A percentile compares a stretch with the other conserved stretches of the same genome.
phyloP scores from a whole-genome alignment of 116 monocot species.

The Iris pallida region DNA sequence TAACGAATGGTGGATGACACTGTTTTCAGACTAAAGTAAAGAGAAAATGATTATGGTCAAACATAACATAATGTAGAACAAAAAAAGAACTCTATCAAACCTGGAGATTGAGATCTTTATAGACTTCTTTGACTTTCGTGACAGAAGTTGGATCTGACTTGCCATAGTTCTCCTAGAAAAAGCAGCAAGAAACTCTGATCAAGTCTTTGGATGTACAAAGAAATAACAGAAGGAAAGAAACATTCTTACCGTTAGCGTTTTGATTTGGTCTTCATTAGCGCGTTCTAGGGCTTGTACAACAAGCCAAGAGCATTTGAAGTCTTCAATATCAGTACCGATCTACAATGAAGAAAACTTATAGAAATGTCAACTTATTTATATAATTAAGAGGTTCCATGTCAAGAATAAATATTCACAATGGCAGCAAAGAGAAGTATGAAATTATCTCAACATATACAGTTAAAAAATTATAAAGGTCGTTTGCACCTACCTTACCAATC shows the following conservation, averaged over 20 bases:
- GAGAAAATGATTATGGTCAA: not conserved
- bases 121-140: constrained; percentile 67
- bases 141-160: constrained; percentile 69
- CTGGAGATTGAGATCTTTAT: constrained; percentile 78
- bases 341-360: constrained; percentile 7
- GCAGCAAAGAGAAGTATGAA: not conserved
- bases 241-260: constrained; percentile 50
- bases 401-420: not conserved
- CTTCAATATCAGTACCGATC: constrained; percentile 99
- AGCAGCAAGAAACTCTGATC: constrained; percentile 1
- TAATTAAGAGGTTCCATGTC: constrained; percentile 1
- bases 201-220: not conserved
- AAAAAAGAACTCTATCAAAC: constrained; percentile 21
- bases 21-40: no score
- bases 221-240: not conserved
- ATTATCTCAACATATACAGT: not conserved
- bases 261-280: constrained; percentile 64
- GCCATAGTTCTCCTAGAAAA: constrained; percentile 87
- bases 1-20: no score
- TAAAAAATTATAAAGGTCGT: not conserved
- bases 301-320: constrained; percentile 94
- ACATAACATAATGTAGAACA: not conserved
- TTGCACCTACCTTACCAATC: constrained; percentile 76
- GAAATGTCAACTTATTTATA: not conserved
- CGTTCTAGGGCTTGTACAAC: constrained; percentile 83